A percentile compares a stretch with the other conserved stretches of the same genome.
Evolutionary conservation across 495 filamentous ascomycete genomes (phyloP).

Genomic region (Penicillium parvum): DNA sequence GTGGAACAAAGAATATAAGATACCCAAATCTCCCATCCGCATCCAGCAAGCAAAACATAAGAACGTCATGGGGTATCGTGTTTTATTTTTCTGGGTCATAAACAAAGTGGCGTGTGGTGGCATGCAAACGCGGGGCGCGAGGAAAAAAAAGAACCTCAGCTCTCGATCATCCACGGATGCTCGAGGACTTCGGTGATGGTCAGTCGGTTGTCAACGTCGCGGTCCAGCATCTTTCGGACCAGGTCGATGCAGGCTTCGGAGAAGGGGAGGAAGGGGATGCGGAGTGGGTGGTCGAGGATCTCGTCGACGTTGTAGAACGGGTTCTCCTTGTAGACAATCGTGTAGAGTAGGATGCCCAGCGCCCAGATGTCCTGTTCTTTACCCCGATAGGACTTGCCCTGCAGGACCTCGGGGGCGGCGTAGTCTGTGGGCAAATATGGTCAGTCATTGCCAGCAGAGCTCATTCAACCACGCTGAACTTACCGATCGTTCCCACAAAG

Average conservation of each 20-base stretch:
- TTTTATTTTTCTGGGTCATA: slow-evolving; percentile 19
- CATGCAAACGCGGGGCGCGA: not conserved
- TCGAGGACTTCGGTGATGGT: slow-evolving; percentile 80
- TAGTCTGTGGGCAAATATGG: slow-evolving; percentile 62
- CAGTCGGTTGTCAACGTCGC: slow-evolving; percentile 75
- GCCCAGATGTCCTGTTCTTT: slow-evolving; percentile 99
- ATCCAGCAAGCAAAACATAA: slow-evolving; percentile 19
- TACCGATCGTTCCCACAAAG: slow-evolving; percentile 98
- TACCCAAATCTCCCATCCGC: slow-evolving; percentile 6
- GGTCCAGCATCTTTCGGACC: slow-evolving; percentile 84
- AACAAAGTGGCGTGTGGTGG: not conserved
- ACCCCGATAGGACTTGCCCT: slow-evolving; percentile 86
- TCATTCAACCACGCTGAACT: slow-evolving; percentile 17
- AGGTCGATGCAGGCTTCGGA: slow-evolving; percentile 89
- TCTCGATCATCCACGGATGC: slow-evolving; percentile 66
- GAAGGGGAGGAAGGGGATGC: slow-evolving; percentile 80
- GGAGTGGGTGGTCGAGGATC: slow-evolving; percentile 93
- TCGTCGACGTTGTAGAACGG: slow-evolving; percentile 99
- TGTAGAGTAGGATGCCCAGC: slow-evolving; percentile 95
- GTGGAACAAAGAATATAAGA: not conserved
- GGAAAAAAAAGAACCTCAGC: slow-evolving; percentile 10
- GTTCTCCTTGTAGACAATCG: slow-evolving; percentile 98
- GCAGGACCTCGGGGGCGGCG: slow-evolving; percentile 94
- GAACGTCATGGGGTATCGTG: slow-evolving; percentile 32
- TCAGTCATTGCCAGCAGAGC: not conserved